Base-by-base conservation (phyloP, 1,139 yeast species). In the Suhomyces maxii region DNA sequence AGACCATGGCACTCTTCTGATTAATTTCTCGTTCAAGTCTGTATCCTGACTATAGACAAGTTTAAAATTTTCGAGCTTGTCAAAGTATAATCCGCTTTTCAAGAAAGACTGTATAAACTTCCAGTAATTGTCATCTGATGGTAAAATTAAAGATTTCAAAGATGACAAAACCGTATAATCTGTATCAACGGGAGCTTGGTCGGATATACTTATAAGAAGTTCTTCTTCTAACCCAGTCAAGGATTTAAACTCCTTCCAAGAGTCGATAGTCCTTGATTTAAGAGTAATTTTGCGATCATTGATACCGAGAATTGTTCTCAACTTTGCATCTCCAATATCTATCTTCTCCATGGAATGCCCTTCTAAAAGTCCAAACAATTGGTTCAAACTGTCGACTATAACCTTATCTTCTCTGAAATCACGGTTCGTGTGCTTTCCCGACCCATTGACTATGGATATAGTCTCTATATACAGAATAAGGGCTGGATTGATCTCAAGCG, bases 401-500 rank as follows among this genome's bases (percentile, higher is more conserved):
- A 36, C 46, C 1, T 40, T 14, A 40, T 50, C 36, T 4, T 30
- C 36, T 2, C 41, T 37, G 18, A 56, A 49, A n/a, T 44, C 28
- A 8, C 34, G 37, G 11, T 13, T 25, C 8, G 48, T 39, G 3
- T 39, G 42, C 5, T 28, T 31, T 13, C 41, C 41, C 26, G 48
- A 44, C 2, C 47, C 44, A 8, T 39, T 48, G 7, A 57, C 46
- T 2, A 70, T 52, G 34, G 52, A 50, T 3, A 74, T 44, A 34
- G 59, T 60, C 31, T 60, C 52, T 2, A 72, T 54, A 47, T 58
- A 58, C 7, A 47, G 47, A 0, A 53, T 51, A 42, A 73, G 60
- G 12, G 51, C 54, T 0, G 64, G 60, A 48, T 73, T 73, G 14
- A 72, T 50, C 8, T 39, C 40, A 14, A 73, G 46, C 0, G 76